These are phyloP conservation scores for Lolium multiflorum DNA, from an alignment of 176 grass and related monocot species.

Conservation along the genomic window DNA sequence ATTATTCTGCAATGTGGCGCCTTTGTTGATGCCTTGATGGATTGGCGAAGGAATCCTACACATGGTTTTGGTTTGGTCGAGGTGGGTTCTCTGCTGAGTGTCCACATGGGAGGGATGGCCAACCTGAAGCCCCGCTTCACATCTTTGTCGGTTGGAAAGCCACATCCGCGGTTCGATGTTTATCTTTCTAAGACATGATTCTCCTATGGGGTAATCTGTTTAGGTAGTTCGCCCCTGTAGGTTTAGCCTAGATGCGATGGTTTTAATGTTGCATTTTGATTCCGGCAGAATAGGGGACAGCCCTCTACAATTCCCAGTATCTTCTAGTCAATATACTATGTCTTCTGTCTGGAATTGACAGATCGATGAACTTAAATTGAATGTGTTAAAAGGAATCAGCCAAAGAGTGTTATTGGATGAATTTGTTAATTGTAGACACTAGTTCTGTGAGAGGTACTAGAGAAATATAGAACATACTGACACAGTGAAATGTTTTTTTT, in stretches of 20 bases:
- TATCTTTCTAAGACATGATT: not conserved
- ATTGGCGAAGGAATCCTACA: not conserved
- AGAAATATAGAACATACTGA: not conserved
- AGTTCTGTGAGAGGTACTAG: not conserved
- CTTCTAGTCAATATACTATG: not conserved
- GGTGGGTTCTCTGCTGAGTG: too few species aligned
- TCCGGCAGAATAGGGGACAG: not conserved
- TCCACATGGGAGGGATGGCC: too few species aligned
- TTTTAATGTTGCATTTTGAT: not conserved
- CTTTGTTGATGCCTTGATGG: not conserved
- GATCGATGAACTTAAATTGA: not conserved
- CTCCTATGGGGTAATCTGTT: not conserved
- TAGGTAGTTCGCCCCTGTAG: too few species aligned
- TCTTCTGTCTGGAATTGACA: not conserved
- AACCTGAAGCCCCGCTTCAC: too few species aligned
- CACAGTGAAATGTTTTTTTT: not conserved
- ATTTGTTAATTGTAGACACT: not conserved
- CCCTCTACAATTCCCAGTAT: not conserved
- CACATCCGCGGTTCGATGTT: too few species aligned
- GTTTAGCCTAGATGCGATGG: not conserved
- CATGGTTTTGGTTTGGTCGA: too few species aligned
- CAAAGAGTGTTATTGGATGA: not conserved
- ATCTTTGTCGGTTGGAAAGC: too few species aligned
- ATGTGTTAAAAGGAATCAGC: not conserved
- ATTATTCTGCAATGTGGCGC: not conserved